These are phyloP conservation scores for Microthlaspi erraticum DNA, from an alignment of 345 rosid species.

Conservation along the genomic window DNA sequence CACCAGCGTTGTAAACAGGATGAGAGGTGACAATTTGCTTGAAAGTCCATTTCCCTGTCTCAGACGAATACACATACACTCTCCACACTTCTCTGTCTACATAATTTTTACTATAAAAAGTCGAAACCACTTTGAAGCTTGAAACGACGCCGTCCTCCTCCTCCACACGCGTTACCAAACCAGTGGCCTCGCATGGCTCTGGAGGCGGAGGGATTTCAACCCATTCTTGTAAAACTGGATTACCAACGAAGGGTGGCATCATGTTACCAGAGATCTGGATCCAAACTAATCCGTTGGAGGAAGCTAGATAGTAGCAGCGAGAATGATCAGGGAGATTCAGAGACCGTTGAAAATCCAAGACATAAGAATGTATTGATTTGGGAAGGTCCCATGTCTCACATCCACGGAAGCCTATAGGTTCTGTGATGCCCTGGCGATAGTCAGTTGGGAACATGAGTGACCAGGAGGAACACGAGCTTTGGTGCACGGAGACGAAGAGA, in stretches of 20 bases:
- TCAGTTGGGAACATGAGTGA: slow-evolving; percentile 22
- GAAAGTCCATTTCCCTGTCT: slow-evolving; percentile 19
- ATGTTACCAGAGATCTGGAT: background rate
- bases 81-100: slow-evolving; percentile 12
- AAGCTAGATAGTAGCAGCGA: background rate
- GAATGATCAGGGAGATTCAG: background rate
- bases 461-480: slow-evolving; percentile 11
- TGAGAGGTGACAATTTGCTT: slow-evolving; percentile 1
- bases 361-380: slow-evolving; percentile 1
- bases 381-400: slow-evolving; percentile 20
- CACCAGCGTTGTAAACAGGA: background rate
- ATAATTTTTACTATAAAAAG: background rate
- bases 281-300: slow-evolving; percentile 16
- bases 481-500: slow-evolving; percentile 8
- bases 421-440: slow-evolving; percentile 3
- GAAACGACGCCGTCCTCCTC: background rate
- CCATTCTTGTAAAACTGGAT: slow-evolving; percentile 31
- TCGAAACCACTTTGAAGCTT: slow-evolving; percentile 31
- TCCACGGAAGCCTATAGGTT: slow-evolving; percentile 14
- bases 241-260: slow-evolving; percentile 17
- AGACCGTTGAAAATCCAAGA: background rate
- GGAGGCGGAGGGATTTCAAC: slow-evolving; percentile 27
- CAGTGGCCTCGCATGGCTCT: background rate
- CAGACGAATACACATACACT: slow-evolving; percentile 25
- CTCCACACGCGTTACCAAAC: slow-evolving; percentile 11